Evolutionary conservation across 2,329 filamentous ascomycete species (phyloP).

Genomic region (Aspergillus ruber): DNA sequence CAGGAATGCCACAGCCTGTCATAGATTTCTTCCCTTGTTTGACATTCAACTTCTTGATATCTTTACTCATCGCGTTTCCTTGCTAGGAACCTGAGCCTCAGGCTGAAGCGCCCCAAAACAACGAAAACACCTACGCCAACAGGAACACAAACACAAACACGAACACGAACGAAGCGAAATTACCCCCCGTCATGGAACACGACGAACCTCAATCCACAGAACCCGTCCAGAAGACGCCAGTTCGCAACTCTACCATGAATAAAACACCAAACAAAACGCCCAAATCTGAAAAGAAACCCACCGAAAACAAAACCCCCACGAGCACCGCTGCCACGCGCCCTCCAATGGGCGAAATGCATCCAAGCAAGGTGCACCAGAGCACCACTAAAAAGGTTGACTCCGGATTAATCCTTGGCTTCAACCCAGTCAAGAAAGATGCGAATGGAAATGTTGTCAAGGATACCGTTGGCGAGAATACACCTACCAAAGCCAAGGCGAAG

Average conservation of each 20-base stretch:
- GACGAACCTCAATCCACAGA: conserved; percentile 28
- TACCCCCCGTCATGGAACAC: conserved; percentile 43
- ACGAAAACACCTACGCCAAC: conserved; percentile 2
- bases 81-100: conserved; percentile 16
- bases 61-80: background rate
- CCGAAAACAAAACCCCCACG: conserved; percentile 29
- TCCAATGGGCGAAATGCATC: conserved; percentile 79
- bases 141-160: conserved; percentile 3
- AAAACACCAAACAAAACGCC: conserved; percentile 23
- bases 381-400: conserved; percentile 73
- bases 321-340: conserved; percentile 63
- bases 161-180: conserved; percentile 18
- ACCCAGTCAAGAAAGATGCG: conserved; percentile 55
- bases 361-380: conserved; percentile 68
- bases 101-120: conserved; percentile 11
- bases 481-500: conserved; percentile 32
- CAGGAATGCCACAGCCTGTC: conserved; percentile 1
- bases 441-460: conserved; percentile 30
- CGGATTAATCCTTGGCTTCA: conserved; percentile 74
- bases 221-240: conserved; percentile 3
- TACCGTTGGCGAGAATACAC: conserved; percentile 29
- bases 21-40: conserved; percentile 1
- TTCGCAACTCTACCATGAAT: conserved; percentile 4
- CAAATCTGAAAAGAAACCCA: conserved; percentile 18
- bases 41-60: conserved; percentile 1